Evolutionary conservation across 139 green algal species (phyloP), one percentile per base, ranked within the genome.

Genomic region (Tetraselmis chui): DNA sequence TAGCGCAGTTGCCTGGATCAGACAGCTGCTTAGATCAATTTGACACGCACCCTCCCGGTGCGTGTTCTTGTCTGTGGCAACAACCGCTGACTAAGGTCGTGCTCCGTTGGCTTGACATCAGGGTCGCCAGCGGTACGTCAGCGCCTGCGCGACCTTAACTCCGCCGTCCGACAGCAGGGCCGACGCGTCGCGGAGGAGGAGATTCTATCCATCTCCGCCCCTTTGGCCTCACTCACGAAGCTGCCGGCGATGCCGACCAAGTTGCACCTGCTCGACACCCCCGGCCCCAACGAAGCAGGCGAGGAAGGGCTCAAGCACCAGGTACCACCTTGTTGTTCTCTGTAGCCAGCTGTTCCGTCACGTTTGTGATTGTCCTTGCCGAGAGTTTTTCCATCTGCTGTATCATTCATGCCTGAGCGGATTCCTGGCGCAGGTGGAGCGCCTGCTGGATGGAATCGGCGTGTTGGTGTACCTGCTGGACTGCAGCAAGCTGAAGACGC

Each of bases 401-500:
- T n/a, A n/a, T n/a, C n/a, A n/a, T n/a, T n/a, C n/a, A n/a, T n/a
- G n/a, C n/a, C n/a, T n/a, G n/a, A n/a, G n/a, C n/a, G n/a, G n/a
- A n/a, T n/a, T n/a, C n/a, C n/a, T n/a, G n/a, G n/a, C 23, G 24
- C 85, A 94, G 87, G 91, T 95, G 32, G 92, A 95, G 85, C 88
- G 92, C 26, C 86, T 95, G 86, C 84, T 95, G 83, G 88, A 90
- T 59, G 32, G 81, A 1, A 90, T 94, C 29, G 92, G 94, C 80
- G 88, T 84, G 0, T 85, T 89, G 29, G 76, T 95, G 18, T 94
- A 95, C 85, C 77, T 95, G 78, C 85, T 95, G 28, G 92, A 95
- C 87, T 95, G 93, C 87, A 93, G 88, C 79, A 95, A 95, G 86
- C 90, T 95, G 11, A 94, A 94, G 83, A 95, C 90, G 0, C 78